Percentiles rank a stretch among this genome's conserved stretches.
These are phyloP conservation scores for Leccinum olivaceopallidum DNA, from an alignment of 768 basidiomycete species.

Conservation along the genomic window DNA sequence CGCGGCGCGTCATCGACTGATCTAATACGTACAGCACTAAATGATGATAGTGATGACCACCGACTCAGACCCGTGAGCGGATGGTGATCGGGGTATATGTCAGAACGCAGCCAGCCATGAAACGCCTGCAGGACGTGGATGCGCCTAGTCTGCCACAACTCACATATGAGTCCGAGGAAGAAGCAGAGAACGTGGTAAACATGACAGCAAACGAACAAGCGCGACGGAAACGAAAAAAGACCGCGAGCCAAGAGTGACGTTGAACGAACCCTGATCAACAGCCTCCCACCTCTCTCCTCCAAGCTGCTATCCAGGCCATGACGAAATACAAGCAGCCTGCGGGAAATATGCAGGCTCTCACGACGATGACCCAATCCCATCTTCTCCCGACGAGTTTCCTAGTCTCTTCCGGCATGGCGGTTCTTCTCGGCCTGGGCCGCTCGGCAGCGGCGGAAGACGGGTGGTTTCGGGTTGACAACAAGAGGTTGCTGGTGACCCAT, in stretches of 20 bases:
- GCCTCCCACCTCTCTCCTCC: conserved; percentile 39
- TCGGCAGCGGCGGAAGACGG: conserved; percentile 14
- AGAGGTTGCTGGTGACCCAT: conserved; percentile 94
- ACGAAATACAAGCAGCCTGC: conserved; percentile 73
- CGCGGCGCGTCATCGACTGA: background rate
- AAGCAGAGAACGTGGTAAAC: background rate
- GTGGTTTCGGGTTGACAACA: conserved; percentile 14
- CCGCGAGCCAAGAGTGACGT: background rate
- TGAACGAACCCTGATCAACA: conserved; percentile 19
- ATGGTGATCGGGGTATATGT: background rate
- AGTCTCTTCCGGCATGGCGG: conserved; percentile 16
- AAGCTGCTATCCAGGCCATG: conserved; percentile 69
- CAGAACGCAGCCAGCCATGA: background rate
- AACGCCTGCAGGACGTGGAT: background rate
- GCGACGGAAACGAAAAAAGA: conserved; percentile 1
- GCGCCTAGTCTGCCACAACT: background rate
- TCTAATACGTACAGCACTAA: background rate
- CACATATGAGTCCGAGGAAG: background rate
- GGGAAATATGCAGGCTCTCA: conserved; percentile 68
- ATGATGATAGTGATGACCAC: background rate
- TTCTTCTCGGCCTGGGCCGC: conserved; percentile 23
- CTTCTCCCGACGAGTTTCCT: conserved; percentile 48
- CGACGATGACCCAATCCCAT: conserved; percentile 83
- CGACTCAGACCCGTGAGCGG: background rate
- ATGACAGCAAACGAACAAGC: background rate